Conservation (phyloP, 495 filamentous ascomycete species). For the Echria macrotheca region DNA sequence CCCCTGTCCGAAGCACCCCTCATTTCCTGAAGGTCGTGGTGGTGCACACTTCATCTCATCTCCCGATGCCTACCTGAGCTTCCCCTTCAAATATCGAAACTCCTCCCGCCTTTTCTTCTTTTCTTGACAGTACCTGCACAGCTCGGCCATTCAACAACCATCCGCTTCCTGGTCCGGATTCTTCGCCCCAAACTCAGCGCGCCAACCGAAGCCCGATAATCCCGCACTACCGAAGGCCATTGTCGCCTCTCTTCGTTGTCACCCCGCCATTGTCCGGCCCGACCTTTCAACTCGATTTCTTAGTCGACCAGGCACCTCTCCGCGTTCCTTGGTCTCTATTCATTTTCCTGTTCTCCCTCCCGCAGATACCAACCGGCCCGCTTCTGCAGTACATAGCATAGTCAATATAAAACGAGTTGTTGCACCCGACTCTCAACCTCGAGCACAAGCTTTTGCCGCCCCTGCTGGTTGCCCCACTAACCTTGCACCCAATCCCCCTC, state of each 20-base stretch:
- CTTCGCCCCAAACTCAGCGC: no score
- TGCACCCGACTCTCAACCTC: constrained; percentile 29
- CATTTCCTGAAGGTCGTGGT: constrained; percentile 9
- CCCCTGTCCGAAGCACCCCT: constrained; percentile 7
- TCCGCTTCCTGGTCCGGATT: no score
- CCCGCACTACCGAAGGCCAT: constrained; percentile 6
- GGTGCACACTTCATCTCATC: constrained; percentile 1
- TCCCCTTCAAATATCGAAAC: constrained; percentile 3
- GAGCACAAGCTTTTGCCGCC: constrained; percentile 17
- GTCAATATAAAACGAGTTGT: constrained; percentile 47
- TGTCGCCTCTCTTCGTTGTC: background rate
- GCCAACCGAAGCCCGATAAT: constrained; percentile 8
- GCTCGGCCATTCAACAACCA: no score
- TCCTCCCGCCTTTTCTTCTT: background rate
- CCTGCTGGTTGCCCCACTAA: constrained; percentile 26
- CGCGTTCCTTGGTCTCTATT: constrained; percentile 8
- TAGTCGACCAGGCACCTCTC: constrained; percentile 1
- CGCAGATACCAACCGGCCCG: constrained; percentile 4
- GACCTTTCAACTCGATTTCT: constrained; percentile 8
- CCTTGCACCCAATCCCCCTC: background rate
- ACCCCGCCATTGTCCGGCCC: constrained; percentile 3
- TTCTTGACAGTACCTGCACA: no score
- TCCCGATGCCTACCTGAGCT: background rate
- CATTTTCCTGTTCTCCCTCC: background rate
- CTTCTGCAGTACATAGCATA: constrained; percentile 47